Base-by-base conservation (phyloP, 805 yeast species). In the Cyberlindnera japonica region DNA sequence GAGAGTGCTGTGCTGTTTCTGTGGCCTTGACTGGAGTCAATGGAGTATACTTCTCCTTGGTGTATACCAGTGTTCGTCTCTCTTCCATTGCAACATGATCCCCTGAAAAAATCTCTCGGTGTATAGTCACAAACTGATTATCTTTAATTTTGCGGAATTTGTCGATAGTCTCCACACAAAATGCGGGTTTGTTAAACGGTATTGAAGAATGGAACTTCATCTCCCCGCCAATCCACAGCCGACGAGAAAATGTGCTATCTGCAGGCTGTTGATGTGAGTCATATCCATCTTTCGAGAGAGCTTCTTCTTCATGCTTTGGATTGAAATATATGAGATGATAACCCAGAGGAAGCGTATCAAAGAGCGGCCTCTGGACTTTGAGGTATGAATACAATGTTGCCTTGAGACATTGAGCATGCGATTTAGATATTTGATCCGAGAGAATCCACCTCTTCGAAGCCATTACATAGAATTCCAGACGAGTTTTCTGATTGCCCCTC, bases 191-290 rank as follows among this genome's bases (percentile, higher is more conserved):
- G 6, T 72, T 72, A 31, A 67, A 64, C 15, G 21, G 37, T 10
- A 75, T 42, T 2, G 65, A 59, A 20, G 64, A 54, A 1, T 57
- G 45, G 47, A 72, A 75, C 18, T 61, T 57, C 24, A 89, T 63
- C 17, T 69, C 60, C 3, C 96, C 96, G 23, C 81, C 76, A 0
- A 74, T 79, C 96, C 96, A 89, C 76, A 90, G 71, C 18, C 96
- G 66, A 45, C 91, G 62, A 23, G 59, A 63, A 51, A 72, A 83
- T 50, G 18, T 35, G 25, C 36, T 44, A 33, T 49, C 55, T 3
- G 17, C 21, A 1, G 51, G 53, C 14, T 48, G 50, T 54, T 84
- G 93, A 50, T 83, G 77, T 33, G 79, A 70, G 48, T 84, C 95
- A 61, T 87, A 89, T 1, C 96, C 96, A 59, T 89, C 97, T 2